Percentiles rank a stretch among this genome's conserved stretches.
Conservation (phyloP, 192 early-diverging fungal genomes). For the Mortierella hygrophila region DNA sequence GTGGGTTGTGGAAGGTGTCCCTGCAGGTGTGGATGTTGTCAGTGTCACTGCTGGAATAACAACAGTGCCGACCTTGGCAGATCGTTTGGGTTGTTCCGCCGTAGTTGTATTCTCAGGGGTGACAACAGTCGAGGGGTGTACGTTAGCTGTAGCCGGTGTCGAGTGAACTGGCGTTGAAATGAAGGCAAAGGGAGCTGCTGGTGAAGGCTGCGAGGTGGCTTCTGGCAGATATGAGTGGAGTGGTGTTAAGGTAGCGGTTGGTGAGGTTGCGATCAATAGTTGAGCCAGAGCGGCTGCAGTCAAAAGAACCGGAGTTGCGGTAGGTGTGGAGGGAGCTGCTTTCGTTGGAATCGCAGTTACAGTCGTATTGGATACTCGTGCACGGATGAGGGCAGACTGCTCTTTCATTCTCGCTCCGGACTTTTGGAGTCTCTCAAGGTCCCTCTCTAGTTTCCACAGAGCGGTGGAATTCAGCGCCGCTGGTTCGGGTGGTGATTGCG, state of each 20-base stretch:
- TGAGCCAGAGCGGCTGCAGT: background rate
- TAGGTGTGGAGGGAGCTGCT: background rate
- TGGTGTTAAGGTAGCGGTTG: background rate
- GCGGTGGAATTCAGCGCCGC: background rate
- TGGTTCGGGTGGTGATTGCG: background rate
- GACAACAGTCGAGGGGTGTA: too few species aligned
- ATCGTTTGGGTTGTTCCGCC: background rate
- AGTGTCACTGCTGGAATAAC: background rate
- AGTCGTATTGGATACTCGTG: background rate
- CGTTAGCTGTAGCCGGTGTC: too few species aligned
- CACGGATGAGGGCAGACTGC: background rate
- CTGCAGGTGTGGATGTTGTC: background rate
- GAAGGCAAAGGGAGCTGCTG: too few species aligned
- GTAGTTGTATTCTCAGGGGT: too few species aligned
- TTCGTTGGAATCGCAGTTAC: background rate
- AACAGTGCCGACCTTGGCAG: background rate
- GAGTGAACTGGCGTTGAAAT: too few species aligned
- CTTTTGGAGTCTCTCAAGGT: background rate
- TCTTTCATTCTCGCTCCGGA: background rate
- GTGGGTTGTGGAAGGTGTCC: background rate
- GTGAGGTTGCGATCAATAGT: background rate
- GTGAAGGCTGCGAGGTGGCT: too few species aligned
- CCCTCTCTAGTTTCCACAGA: background rate
- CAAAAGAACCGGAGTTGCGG: background rate
- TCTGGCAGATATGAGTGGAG: background rate